Base-by-base conservation (phyloP, 352 stramenopile genomes). In the Phytophthora tentaculata region DNA sequence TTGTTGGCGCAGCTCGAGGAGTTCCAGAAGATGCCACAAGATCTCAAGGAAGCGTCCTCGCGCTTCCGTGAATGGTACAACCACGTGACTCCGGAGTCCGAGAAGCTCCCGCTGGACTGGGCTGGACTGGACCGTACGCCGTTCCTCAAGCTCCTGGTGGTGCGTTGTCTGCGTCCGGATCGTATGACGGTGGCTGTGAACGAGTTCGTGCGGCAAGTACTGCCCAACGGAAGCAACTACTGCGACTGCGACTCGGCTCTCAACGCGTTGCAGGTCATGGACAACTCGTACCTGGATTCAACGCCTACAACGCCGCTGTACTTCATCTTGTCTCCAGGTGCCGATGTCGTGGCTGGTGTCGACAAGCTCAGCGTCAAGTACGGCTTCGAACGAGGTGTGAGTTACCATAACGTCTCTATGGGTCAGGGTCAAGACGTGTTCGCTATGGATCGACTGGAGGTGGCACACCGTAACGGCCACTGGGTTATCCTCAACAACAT, bases 401-500 rank as follows among this genome's bases (percentile, higher is more conserved):
- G 90, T 45, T 99, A 99, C 73, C 94, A 98, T 74, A 99, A 99
- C 66, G 96, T 99, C 48, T 98, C 91, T 41, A 99, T 99, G 96
- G 97, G 97, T 3, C 97, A 99, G 81, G 97, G 97, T 0, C 93
- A 98, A 61, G 97, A 99, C 66, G 83, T 98, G 41, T 95, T 98
- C 39, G 97, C 97, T 1, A 98, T 98, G 95, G 88, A 97, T 67
- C 96, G 93, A 9, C 86, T 99, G 10, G 94, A 98, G 63, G 91
- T 95, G 19, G 97, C 94, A 12, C 95, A 98, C 67, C 89, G 92
- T 35, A 98, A 99, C 55, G 97, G 97, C 20, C 93, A 99, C 76
- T 99, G 97, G 97, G 97, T 99, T 9, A 98, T 99, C 59, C 83
- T 99, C 35, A 98, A 99, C 76, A 99, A 99, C 73, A 97, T 99